These are phyloP conservation scores for Oxytropis ochrocephala DNA, from an alignment of 306 rosid genomes.

Conservation along the genomic window DNA sequence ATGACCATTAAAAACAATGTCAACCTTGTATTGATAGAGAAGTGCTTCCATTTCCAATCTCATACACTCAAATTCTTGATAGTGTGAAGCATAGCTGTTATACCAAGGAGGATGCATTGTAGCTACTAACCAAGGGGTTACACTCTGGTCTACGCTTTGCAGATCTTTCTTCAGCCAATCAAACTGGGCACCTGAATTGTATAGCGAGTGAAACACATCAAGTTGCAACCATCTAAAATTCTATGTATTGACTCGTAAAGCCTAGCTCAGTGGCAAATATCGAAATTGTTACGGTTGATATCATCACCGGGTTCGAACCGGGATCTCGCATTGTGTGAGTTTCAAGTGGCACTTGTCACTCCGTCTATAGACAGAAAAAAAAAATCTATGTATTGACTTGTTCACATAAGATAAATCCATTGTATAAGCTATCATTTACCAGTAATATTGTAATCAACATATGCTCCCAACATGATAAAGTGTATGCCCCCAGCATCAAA, in stretches of 20 bases:
- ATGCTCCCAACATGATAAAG: conserved; percentile 84
- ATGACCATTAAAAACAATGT: conserved; percentile 77
- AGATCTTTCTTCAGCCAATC: conserved; percentile 74
- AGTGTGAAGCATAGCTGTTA: conserved; percentile 82
- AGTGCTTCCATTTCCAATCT: conserved; percentile 89
- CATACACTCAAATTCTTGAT: conserved; percentile 95
- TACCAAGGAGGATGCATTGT: conserved; percentile 94
- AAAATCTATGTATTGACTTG: no score
- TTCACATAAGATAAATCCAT: background rate
- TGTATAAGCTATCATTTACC: conserved; percentile 48
- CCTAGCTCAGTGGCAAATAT: no score
- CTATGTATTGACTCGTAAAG: no score
- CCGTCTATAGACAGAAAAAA: no score
- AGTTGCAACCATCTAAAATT: background rate
- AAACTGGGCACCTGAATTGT: conserved; percentile 67
- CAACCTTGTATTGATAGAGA: conserved; percentile 58
- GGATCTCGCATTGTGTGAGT: no score
- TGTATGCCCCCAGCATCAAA: conserved; percentile 83
- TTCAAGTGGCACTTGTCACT: no score
- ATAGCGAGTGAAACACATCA: conserved; percentile 6
- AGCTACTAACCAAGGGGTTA: conserved; percentile 83
- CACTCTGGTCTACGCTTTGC: conserved; percentile 36
- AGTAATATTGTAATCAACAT: conserved; percentile 68
- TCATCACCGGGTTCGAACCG: no score
- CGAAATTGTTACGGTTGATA: no score